Evolutionary conservation across 2,329 filamentous ascomycete genomes (phyloP).

Genomic region (Trichoderma koningii): DNA sequence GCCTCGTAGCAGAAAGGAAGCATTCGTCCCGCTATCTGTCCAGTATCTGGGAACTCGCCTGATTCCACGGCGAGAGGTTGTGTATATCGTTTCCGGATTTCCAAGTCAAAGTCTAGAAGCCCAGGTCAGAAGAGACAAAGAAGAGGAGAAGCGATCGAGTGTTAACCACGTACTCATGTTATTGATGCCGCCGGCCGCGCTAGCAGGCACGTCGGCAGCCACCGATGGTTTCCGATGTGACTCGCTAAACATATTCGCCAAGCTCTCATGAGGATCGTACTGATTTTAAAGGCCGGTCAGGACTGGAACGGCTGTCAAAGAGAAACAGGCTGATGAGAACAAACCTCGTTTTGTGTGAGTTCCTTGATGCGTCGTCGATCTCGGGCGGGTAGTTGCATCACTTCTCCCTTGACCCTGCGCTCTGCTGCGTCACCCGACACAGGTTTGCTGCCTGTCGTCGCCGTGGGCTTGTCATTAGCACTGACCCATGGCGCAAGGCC

Average conservation of each 20-base stretch:
- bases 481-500: conserved; percentile 71
- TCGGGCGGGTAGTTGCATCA: conserved; percentile 69
- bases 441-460: conserved; percentile 60
- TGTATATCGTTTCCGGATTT: conserved; percentile 66
- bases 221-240: conserved; percentile 49
- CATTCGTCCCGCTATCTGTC: conserved; percentile 65
- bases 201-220: conserved; percentile 64
- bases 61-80: conserved; percentile 67
- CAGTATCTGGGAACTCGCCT: conserved; percentile 68
- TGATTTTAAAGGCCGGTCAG: conserved; percentile 36
- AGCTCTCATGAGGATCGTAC: conserved; percentile 58
- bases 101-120: conserved; percentile 62
- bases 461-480: conserved; percentile 66
- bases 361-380: conserved; percentile 70
- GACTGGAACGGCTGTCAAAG: conserved; percentile 2
- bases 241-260: conserved; percentile 56
- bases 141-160: background rate
- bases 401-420: conserved; percentile 65
- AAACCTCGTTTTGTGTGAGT: conserved; percentile 61
- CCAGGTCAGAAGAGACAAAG: conserved; percentile 28
- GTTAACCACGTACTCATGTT: conserved; percentile 67
- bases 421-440: conserved; percentile 67
- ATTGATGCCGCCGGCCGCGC: conserved; percentile 70
- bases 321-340: conserved; percentile 34
- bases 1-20: conserved; percentile 68